Base-by-base conservation (phyloP, 2,329 filamentous ascomycete genomes). In the Verticillium zaregamsianum region DNA sequence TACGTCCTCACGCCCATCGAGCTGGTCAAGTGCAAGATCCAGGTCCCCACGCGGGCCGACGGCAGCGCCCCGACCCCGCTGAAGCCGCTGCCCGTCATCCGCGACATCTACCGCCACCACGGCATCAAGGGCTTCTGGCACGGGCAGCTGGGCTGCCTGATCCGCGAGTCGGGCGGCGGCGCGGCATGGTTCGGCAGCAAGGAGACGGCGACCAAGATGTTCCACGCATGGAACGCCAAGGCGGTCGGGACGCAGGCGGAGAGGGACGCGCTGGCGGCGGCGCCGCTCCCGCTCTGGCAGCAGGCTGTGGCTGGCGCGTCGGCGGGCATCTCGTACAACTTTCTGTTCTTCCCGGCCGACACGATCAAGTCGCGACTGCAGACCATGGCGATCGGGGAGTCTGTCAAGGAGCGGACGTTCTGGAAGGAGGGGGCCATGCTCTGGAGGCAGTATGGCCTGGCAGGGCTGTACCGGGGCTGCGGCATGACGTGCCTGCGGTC, bases 301-400 rank as follows among this genome's bases (percentile, higher is more conserved):
- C 93, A 96, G 74, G 92, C 96, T 71, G 73, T 92, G 23, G 91
- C 93, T 1, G 94, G 94, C 52, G 94, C 94, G 3, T 86, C 88
- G 8, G 95, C 94, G 3, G 95, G 95, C 59, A 91, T 97, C 79
- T 89, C 88, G 39, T 99, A 99, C 79, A 99, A 99, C 74, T 98
- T 98, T 73, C 79, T 96, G 25, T 97, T 98, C 81, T 99, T 95
- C 74, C 95, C 95, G 0, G 95, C 95, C 58, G 95, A 99, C 74
- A 99, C 95, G 0, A 90, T 99, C 80, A 99, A 99, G 79, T 96
- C 91, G 20, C 88, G 94, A 57, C 97, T 99, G 89, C 95, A 99
- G 78, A 99, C 95, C 0, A 85, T 90, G 59, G 89, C 93, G 5
- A 80, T 92, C 54, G 84, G 83, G 35, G 79, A 81, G 9, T 77